Conservation (phyloP, 1,139 yeast genomes). For the Candida mesenterica region DNA sequence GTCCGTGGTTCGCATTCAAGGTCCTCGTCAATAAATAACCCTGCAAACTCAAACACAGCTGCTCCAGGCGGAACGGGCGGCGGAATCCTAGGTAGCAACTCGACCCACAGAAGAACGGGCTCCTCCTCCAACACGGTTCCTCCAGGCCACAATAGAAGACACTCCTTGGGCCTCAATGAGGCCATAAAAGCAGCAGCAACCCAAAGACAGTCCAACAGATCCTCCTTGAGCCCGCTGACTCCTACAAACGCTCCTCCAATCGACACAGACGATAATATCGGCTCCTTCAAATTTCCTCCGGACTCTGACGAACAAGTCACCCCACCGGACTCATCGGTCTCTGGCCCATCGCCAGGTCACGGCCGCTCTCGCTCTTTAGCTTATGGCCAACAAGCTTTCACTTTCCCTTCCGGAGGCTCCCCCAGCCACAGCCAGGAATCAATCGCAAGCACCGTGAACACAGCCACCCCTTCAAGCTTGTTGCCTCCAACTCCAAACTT, state of each 20-base stretch:
- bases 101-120: conserved; percentile 38
- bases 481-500: conserved; percentile 51
- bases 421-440: background rate
- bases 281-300: conserved; percentile 38
- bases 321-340: conserved; percentile 17
- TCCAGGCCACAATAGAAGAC: conserved; percentile 83
- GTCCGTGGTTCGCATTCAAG: conserved; percentile 37
- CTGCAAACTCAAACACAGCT: conserved; percentile 7
- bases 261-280: conserved; percentile 20
- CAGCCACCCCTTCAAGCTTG: conserved; percentile 15
- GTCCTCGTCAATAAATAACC: conserved; percentile 31
- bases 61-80: conserved; percentile 4
- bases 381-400: conserved; percentile 45
- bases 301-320: conserved; percentile 12
- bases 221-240: conserved; percentile 37
- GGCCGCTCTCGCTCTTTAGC: conserved; percentile 40
- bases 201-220: conserved; percentile 58
- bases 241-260: conserved; percentile 13
- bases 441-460: background rate
- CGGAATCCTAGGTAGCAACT: background rate
- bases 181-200: conserved; percentile 97
- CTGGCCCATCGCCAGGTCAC: conserved; percentile 18
- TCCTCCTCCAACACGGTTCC: conserved; percentile 21
- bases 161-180: conserved; percentile 86
- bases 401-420: conserved; percentile 34